A percentile compares a stretch with the other conserved stretches of the same genome.
Evolutionary conservation across 352 stramenopile species (phyloP).

Genomic region (Globisporangium paddicum): DNA sequence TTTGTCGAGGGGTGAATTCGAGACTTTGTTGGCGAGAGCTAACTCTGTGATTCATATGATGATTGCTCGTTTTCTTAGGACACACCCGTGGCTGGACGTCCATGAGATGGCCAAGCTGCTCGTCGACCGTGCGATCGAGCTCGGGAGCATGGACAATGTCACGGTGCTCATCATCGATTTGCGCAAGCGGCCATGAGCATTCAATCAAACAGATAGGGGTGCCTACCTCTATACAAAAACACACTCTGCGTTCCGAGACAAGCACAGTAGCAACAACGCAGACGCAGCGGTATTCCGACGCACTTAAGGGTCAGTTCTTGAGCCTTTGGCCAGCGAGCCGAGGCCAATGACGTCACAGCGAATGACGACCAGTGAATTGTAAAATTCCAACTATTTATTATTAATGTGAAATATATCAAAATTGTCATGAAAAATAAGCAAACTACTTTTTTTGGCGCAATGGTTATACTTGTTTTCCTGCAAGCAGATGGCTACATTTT

Average conservation of each 20-base stretch:
- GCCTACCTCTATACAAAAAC: too few species aligned
- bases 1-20: neutral
- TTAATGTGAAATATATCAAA: neutral
- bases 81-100: slow-evolving; percentile 59
- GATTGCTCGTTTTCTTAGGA: slow-evolving; percentile 17
- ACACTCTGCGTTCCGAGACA: too few species aligned
- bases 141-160: slow-evolving; percentile 71
- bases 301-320: too few species aligned
- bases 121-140: slow-evolving; percentile 57
- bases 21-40: neutral
- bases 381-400: neutral
- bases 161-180: slow-evolving; percentile 73
- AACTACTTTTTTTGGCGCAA: too few species aligned
- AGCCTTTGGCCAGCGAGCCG: too few species aligned
- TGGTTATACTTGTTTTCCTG: too few species aligned
- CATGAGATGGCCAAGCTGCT: slow-evolving; percentile 61
- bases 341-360: too few species aligned
- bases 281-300: too few species aligned
- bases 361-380: too few species aligned
- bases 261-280: too few species aligned
- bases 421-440: neutral
- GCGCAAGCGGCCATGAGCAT: slow-evolving; percentile 19
- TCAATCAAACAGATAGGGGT: neutral
- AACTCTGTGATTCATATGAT: neutral
- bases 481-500: neutral